A percentile compares a stretch with the other conserved stretches of the same genome.
These are phyloP conservation scores for Scheffersomyces stipitis DNA, from an alignment of 805 yeast genomes.

Conservation along the genomic window DNA sequence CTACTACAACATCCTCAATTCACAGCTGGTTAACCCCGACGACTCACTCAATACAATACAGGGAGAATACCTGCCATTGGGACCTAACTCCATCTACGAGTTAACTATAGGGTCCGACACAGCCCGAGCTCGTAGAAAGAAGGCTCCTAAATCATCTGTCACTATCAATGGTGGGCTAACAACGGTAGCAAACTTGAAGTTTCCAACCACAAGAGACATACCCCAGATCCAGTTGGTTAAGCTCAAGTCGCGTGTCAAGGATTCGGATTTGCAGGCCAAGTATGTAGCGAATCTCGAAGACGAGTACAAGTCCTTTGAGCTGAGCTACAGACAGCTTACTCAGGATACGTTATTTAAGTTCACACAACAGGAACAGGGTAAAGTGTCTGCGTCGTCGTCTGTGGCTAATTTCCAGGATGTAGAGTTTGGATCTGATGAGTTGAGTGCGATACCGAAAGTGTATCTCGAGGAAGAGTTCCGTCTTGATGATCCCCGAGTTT, in stretches of 20 bases:
- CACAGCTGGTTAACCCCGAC: constrained; percentile 16
- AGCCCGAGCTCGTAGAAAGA: constrained; percentile 35
- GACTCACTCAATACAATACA: constrained; percentile 18
- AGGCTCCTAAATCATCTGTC: constrained; percentile 33
- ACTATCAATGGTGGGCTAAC: constrained; percentile 45
- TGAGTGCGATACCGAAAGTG: constrained; percentile 57
- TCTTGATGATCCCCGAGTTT: constrained; percentile 84
- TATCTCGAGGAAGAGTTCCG: constrained; percentile 69
- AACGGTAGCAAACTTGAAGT: constrained; percentile 43
- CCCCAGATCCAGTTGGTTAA: constrained; percentile 67
- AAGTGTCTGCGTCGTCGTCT: constrained; percentile 9
- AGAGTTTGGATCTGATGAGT: constrained; percentile 5
- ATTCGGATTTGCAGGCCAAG: constrained; percentile 16
- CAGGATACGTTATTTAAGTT: constrained; percentile 35
- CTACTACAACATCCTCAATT: constrained; percentile 19
- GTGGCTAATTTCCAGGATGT: constrained; percentile 4
- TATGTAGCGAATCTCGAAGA: constrained; percentile 18
- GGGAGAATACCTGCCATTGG: constrained; percentile 46
- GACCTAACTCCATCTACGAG: constrained; percentile 76
- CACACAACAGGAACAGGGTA: constrained; percentile 12
- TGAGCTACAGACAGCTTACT: constrained; percentile 36
- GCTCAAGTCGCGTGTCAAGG: constrained; percentile 23
- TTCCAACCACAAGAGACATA: constrained; percentile 80
- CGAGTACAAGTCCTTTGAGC: constrained; percentile 37
- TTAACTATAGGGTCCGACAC: constrained; percentile 61